Conservation (phyloP, 208 protist genomes). For the Crithidia sp. region DNA sequence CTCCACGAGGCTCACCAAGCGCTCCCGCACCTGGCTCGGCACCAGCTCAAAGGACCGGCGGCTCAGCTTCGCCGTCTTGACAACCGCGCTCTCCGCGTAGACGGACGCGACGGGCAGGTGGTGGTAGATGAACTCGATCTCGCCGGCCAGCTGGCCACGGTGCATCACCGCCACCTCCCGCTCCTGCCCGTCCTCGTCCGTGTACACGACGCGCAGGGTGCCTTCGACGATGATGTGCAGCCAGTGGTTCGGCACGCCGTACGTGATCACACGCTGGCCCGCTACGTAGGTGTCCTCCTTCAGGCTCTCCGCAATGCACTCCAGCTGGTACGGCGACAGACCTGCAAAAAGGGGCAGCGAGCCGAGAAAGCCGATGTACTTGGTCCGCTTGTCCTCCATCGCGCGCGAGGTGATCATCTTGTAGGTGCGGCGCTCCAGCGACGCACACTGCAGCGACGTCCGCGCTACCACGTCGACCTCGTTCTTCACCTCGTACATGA, state of each 20-base stretch:
- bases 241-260: slow-evolving; percentile 64
- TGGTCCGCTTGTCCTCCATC: slow-evolving; percentile 59
- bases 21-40: slow-evolving; percentile 33
- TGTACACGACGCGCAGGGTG: slow-evolving; percentile 47
- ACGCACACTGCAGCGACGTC: slow-evolving; percentile 47
- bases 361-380: slow-evolving; percentile 62
- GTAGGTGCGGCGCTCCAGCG: slow-evolving; percentile 73
- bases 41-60: slow-evolving; percentile 77
- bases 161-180: slow-evolving; percentile 42
- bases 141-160: slow-evolving; percentile 57
- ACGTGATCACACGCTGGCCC: slow-evolving; percentile 62
- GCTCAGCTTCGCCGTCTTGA: slow-evolving; percentile 72
- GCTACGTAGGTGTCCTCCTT: slow-evolving; percentile 54
- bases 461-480: slow-evolving; percentile 40
- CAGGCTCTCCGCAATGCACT: slow-evolving; percentile 55
- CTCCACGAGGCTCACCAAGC: slow-evolving; percentile 40
- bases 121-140: slow-evolving; percentile 79
- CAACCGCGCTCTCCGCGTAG: slow-evolving; percentile 41
- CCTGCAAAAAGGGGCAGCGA: slow-evolving; percentile 44
- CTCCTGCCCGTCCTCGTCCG: slow-evolving; percentile 32
- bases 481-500: slow-evolving; percentile 64
- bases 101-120: slow-evolving; percentile 73
- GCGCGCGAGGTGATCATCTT: slow-evolving; percentile 63
- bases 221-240: slow-evolving; percentile 79
- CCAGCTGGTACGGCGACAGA: slow-evolving; percentile 42